Conservation (phyloP, 257 asterid genomes). For the Solanum peruvianum region DNA sequence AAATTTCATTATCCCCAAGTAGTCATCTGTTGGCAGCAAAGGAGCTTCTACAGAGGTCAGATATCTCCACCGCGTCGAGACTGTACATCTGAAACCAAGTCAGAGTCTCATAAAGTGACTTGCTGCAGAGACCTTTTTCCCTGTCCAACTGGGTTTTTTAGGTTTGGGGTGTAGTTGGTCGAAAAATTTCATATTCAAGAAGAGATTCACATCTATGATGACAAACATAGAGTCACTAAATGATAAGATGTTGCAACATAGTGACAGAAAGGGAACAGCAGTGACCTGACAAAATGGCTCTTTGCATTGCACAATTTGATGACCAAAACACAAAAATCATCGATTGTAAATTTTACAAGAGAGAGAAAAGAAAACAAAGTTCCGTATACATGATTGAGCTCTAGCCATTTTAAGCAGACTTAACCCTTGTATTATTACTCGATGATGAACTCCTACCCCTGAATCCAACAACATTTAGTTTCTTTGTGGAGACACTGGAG, state of each 20-base stretch:
- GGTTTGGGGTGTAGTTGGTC: neutral
- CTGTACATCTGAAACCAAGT: neutral
- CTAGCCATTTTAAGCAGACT: constrained; percentile 22
- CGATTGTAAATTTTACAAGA: neutral
- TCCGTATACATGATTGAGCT: neutral
- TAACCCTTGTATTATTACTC: constrained; percentile 11
- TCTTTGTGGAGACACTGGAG: constrained; percentile 28
- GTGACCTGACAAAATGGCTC: neutral
- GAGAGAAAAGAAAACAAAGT: neutral
- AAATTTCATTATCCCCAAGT: neutral
- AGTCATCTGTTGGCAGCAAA: neutral
- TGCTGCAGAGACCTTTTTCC: neutral
- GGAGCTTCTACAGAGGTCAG: neutral
- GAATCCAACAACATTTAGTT: constrained; percentile 85
- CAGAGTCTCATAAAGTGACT: neutral
- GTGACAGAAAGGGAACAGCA: neutral
- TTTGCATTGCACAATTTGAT: neutral
- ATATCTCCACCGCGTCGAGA: neutral
- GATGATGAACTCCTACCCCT: constrained; percentile 65
- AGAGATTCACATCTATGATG: neutral
- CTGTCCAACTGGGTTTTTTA: neutral
- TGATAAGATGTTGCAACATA: neutral
- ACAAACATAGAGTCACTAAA: neutral
- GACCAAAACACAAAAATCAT: neutral
- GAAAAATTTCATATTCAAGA: neutral